Conservation (phyloP, 1,284 basidiomycete genomes). For the Cryptococcus jaspeensis region DNA sequence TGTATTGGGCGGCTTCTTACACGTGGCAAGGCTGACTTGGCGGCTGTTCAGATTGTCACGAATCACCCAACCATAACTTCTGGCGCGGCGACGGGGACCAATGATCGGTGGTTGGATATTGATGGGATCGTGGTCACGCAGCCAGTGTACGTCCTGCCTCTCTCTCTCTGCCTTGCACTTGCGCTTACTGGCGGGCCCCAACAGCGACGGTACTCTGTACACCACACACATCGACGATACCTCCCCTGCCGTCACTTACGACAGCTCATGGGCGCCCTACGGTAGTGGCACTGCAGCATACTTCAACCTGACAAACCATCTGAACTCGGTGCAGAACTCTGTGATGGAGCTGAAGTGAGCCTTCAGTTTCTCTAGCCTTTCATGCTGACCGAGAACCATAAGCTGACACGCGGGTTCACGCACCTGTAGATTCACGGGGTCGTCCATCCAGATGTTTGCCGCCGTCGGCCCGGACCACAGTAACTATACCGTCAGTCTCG, state of each 20-base stretch:
- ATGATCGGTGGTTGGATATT: not conserved
- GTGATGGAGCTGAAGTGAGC: constrained; percentile 8
- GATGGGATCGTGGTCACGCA: not conserved
- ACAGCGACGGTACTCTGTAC: constrained; percentile 7
- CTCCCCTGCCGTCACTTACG: constrained; percentile 7
- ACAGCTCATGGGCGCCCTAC: not conserved
- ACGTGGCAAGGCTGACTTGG: not conserved
- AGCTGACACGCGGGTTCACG: not conserved
- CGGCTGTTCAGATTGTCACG: not conserved
- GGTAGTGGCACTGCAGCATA: not conserved
- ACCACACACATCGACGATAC: constrained; percentile 13
- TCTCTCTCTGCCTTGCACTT: not conserved
- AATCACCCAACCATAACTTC: not conserved
- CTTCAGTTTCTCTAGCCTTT: not conserved
- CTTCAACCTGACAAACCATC: constrained; percentile 10
- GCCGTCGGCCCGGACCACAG: constrained; percentile 15
- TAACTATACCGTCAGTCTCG: constrained; percentile 24
- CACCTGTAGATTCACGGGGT: constrained; percentile 11
- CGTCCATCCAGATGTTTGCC: constrained; percentile 18
- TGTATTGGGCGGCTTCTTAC: no score
- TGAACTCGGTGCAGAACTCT: not conserved
- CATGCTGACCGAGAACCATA: no score
- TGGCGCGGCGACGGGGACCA: no score
- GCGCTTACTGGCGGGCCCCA: constrained; percentile 1
- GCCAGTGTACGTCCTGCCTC: not conserved